These are phyloP conservation scores for Colletotrichum plurivorum DNA, from an alignment of 2,329 filamentous ascomycete species.

Conservation along the genomic window DNA sequence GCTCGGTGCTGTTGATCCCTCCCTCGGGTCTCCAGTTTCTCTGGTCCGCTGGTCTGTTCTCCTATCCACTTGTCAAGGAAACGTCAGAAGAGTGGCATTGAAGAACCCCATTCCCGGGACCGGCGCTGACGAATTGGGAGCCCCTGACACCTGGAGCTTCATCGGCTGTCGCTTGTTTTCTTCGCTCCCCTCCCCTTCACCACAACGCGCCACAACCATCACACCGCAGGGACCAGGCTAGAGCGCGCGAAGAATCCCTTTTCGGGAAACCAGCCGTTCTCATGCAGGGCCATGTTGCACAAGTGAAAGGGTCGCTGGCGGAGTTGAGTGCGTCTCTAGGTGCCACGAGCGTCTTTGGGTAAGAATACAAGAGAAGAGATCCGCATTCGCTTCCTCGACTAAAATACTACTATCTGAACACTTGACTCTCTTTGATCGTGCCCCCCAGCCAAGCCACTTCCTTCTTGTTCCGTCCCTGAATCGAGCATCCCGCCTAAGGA, in stretches of 20 bases:
- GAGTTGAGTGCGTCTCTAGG: conserved; percentile 18
- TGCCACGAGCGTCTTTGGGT: conserved; percentile 24
- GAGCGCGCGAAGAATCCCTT: neutral
- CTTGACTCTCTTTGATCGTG: neutral
- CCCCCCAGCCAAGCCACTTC: conserved; percentile 22
- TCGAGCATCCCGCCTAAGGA: neutral
- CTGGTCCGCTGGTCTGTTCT: too few species aligned
- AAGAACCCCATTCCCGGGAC: conserved; percentile 10
- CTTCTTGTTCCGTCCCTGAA: conserved; percentile 8
- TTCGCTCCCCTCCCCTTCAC: conserved; percentile 10
- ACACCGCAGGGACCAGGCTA: conserved; percentile 17
- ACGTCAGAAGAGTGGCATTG: conserved; percentile 5
- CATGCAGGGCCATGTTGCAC: conserved; percentile 10
- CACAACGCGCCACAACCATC: neutral
- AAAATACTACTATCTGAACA: conserved; percentile 3
- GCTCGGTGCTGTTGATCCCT: conserved; percentile 7
- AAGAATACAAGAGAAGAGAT: conserved; percentile 23
- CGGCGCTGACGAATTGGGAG: conserved; percentile 4
- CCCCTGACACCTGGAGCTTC: neutral
- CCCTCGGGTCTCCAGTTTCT: neutral
- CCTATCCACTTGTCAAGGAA: conserved; percentile 13
- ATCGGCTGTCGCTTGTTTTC: neutral
- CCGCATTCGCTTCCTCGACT: conserved; percentile 16
- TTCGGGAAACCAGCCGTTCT: conserved; percentile 21
- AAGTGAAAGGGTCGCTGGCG: conserved; percentile 18